Evolutionary conservation across 805 yeast species (phyloP), one percentile per base, ranked within the genome.

Genomic region (Metschnikowia dekortorum): DNA sequence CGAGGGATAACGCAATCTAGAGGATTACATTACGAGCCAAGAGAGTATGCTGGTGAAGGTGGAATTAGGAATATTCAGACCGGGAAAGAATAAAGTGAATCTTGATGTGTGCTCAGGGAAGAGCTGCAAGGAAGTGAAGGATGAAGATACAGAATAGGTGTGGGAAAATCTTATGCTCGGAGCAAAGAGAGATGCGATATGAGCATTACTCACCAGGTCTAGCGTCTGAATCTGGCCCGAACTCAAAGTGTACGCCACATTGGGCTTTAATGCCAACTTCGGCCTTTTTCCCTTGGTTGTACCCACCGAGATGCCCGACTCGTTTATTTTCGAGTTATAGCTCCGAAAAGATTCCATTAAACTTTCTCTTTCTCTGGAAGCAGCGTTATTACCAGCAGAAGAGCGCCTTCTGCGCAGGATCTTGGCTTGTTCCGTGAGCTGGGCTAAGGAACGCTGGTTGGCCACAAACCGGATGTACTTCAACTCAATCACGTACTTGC

Each of bases 401-500:
- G 59, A 53, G 37, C 59, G 61, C 32, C 65, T 51, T 32, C 68
- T 46, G 37, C 61, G 58, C 58, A 60, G 57, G 52, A 57, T 57
- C 43, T 60, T 60, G 4, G 73, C 75, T 45, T 68, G 65, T 45
- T 68, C 70, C 16, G 64, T 53, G 41, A 73, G 61, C 11, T 52
- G 52, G n/a, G 67, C 61, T 13, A 70, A 68, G 14, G 71, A 60
- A 18, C 67, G 61, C 53, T 68, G 66, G 53, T 71, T 72, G 43
- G 69, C 61, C 32, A 72, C 67, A 46, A 65, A 61, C 47, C 63
- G 61, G 14, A 73, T 63, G 57, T 51, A 73, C 40, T 63, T 61
- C 36, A 64, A 61, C 58, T 73, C 78, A 56, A 73, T 71, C 43
- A 73, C 78, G 55, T 61, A 73, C 58, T 73, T 73, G 40, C 76